Conservation (phyloP, 257 asterid species). For the Solanum infundibuliforme region DNA sequence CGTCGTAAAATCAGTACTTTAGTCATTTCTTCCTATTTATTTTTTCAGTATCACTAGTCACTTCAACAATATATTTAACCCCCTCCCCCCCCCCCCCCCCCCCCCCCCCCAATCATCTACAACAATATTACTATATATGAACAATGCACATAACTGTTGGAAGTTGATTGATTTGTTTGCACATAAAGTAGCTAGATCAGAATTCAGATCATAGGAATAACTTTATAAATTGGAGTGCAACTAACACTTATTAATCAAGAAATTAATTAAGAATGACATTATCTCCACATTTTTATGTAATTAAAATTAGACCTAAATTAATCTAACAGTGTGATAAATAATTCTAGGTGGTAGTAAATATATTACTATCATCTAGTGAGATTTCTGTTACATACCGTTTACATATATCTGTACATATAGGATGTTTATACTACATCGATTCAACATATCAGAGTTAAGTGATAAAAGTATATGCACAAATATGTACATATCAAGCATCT, state of each 20-base stretch:
- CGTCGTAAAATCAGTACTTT: background rate
- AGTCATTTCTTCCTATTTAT: background rate
- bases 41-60: background rate
- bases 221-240: background rate
- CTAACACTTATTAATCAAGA: background rate
- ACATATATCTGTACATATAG: background rate
- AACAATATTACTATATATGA: background rate
- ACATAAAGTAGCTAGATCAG: background rate
- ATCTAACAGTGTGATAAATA: background rate
- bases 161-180: background rate
- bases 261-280: background rate
- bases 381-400: background rate
- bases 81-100: background rate
- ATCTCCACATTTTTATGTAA: background rate
- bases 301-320: background rate
- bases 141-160: background rate
- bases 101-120: background rate
- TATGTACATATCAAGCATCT: background rate
- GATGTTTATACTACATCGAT: background rate
- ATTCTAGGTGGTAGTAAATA: background rate
- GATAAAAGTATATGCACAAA: background rate
- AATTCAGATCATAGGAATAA: background rate
- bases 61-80: background rate
- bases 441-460: background rate
- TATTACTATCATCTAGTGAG: background rate